Evolutionary conservation across 257 asterid species (phyloP).

Genomic region (Mentha longifolia): DNA sequence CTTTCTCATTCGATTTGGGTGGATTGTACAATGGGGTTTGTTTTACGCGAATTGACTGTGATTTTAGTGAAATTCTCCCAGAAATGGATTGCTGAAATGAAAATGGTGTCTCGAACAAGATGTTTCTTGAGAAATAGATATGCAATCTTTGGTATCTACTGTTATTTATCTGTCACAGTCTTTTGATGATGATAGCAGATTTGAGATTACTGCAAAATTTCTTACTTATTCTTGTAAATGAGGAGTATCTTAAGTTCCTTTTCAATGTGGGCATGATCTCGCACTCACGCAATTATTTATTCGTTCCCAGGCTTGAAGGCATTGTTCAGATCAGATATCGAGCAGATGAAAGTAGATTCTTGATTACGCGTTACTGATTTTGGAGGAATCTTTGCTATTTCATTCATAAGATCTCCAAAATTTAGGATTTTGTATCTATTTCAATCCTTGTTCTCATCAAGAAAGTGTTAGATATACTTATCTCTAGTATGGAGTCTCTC

Average conservation of each 20-base stretch:
- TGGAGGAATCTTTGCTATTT: slow-evolving; percentile 8
- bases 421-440: background rate
- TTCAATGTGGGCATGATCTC: slow-evolving; percentile 7
- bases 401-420: slow-evolving; percentile 1
- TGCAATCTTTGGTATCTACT: background rate
- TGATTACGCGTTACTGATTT: background rate
- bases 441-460: slow-evolving; percentile 8
- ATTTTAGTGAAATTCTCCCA: slow-evolving; percentile 1
- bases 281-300: slow-evolving; percentile 15
- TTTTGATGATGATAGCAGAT: background rate
- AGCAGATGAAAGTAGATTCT: slow-evolving; percentile 16
- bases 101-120: background rate
- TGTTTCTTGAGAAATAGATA: background rate
- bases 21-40: slow-evolving; percentile 1
- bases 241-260: background rate
- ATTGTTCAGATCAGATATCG: slow-evolving; percentile 14
- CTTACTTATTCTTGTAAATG: background rate
- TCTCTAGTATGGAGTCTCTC: slow-evolving; percentile 63
- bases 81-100: background rate
- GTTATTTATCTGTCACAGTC: background rate
- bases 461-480: slow-evolving; percentile 12
- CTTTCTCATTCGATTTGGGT: slow-evolving; percentile 6
- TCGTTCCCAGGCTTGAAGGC: slow-evolving; percentile 36
- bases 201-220: background rate
- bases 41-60: background rate